Evolutionary conservation across 164 flowering plant species (phyloP).

Genomic region (Vitis rotundifolia): DNA sequence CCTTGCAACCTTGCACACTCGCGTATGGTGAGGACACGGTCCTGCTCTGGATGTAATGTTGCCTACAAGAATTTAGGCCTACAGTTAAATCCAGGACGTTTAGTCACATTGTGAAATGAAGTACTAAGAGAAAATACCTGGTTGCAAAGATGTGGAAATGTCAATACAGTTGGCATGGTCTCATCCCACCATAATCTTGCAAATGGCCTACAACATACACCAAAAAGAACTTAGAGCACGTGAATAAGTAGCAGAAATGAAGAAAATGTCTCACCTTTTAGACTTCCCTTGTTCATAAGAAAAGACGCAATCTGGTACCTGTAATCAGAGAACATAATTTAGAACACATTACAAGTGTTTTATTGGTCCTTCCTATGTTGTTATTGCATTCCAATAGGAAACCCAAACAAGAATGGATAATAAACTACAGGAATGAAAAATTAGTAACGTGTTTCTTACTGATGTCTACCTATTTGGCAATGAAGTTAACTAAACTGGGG

Average conservation of each 20-base stretch:
- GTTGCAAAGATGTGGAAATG: slow-evolving; percentile 32
- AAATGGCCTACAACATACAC: slow-evolving; percentile 34
- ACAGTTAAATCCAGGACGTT: not conserved
- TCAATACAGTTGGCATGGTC: slow-evolving; percentile 42
- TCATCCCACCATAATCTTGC: slow-evolving; percentile 62
- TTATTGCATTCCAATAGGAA: no score
- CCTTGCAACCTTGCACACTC: slow-evolving; percentile 46
- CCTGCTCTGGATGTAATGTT: slow-evolving; percentile 42
- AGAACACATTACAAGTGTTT: slow-evolving; percentile 1
- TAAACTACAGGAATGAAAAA: no score
- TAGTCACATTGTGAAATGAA: not conserved
- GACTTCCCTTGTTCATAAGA: slow-evolving; percentile 35
- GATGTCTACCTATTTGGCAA: no score
- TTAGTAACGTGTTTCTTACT: no score
- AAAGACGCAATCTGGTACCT: slow-evolving; percentile 39
- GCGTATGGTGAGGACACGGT: slow-evolving; percentile 38
- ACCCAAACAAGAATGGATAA: no score
- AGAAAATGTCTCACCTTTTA: slow-evolving; percentile 24
- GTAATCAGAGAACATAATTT: not conserved
- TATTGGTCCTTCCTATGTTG: no score
- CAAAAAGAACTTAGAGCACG: not conserved
- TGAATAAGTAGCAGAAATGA: not conserved
- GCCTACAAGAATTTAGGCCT: slow-evolving; percentile 10
- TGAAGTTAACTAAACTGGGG: no score
- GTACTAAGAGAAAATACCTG: slow-evolving; percentile 28